Base-by-base conservation (phyloP, 2,329 filamentous ascomycete genomes). In the Verticillium klebahnii region DNA sequence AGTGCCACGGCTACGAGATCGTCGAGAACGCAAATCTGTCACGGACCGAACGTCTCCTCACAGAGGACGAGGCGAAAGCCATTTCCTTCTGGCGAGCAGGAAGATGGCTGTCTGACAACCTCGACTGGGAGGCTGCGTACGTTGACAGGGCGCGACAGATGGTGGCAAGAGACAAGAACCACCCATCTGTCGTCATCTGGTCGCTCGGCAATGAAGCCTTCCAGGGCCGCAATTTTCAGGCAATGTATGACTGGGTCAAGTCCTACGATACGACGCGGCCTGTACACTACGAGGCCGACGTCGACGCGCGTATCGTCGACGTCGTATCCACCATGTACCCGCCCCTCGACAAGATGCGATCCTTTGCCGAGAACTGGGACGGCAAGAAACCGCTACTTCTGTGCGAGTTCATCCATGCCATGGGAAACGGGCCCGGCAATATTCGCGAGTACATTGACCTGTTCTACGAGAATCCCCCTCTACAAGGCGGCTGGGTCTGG, bases 201-300 rank as follows among this genome's bases (percentile, higher is more conserved):
- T 89, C 85, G 19, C 76, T 92, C 0, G 89, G 89, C 0, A 92
- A 91, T 62, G 89, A 91, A 69, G 81, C 88, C 0, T 91, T 89
- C 67, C 90, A 89, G 62, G 89, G 89, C 0, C 75, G 76, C 1
- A 91, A 91, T 63, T 86, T 89, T 61, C 80, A 80, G 57, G 85
- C 84, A 9, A 92, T 91, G 89, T 87, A 88, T 62, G 77, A 87
- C 4, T 86, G 80, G 71, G 83, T 87, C 67, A 86, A 84, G 65
- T 68, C 74, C 0, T 77, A 82, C 14, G 88, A 90, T 62, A 69
- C 75, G 1, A 84, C 79, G 6, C 78, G 88, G 2, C 81, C 83
- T 0, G 78, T 90, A 1, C 88, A 91, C 68, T 90, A 90, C 66
- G 88, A 90, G 68, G 84, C 81, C 0, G 88, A 90, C 63, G 72